phyloP scores from a whole-genome alignment of 345 rosid genomes.

The Bruguiera sexangula region DNA sequence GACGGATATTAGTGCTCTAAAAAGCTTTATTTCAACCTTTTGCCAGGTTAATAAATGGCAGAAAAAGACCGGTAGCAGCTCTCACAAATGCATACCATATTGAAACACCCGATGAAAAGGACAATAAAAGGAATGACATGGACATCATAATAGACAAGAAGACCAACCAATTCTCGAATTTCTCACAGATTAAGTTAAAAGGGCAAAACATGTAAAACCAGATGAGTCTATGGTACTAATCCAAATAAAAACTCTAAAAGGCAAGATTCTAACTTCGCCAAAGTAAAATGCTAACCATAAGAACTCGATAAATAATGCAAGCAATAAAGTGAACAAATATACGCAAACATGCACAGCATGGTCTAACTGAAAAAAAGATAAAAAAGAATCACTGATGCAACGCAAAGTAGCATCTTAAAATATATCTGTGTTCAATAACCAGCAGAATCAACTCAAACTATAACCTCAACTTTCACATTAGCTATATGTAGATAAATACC shows the following conservation, averaged over 20 bases:
- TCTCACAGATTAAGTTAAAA: no score
- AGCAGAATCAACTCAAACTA: no score
- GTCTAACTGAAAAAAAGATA: not conserved
- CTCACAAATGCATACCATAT: no score
- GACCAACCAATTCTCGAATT: no score
- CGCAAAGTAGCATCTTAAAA: no score
- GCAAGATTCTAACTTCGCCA: not conserved
- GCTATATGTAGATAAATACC: not conserved
- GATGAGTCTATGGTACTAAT: not conserved
- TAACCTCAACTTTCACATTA: no score
- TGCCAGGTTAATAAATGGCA: not conserved
- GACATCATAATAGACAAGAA: no score
- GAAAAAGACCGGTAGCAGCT: not conserved
- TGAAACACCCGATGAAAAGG: no score
- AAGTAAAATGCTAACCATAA: not conserved
- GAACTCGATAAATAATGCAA: not conserved
- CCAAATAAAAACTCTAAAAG: no score
- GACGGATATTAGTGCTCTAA: constrained; percentile 4
- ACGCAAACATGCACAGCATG: not conserved
- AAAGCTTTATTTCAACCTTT: not conserved
- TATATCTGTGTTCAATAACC: no score
- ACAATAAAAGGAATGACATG: no score
- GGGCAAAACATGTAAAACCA: not conserved
- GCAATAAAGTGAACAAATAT: not conserved
- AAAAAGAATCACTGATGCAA: no score